Evolutionary conservation across 2,329 filamentous ascomycete species (phyloP).

Genomic region (Cladophialophora immunda): DNA sequence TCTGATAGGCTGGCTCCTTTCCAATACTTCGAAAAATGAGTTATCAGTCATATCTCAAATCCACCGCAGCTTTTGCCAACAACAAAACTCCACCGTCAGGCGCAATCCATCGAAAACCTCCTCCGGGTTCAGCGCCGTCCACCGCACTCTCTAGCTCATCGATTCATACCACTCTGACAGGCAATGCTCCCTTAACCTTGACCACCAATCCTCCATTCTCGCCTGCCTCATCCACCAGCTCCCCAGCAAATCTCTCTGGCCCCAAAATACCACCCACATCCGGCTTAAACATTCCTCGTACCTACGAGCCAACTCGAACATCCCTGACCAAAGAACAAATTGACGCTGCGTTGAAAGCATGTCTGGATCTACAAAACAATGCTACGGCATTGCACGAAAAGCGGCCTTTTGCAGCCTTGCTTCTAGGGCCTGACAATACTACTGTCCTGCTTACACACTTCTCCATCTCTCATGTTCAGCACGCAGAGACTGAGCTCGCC

Average conservation of each 20-base stretch:
- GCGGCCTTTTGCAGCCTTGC: slow-evolving; percentile 59
- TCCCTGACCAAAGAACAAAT: slow-evolving; percentile 52
- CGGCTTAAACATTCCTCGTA: not conserved
- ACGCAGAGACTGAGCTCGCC: slow-evolving; percentile 61
- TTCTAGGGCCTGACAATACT: slow-evolving; percentile 60
- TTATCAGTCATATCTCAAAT: slow-evolving; percentile 34
- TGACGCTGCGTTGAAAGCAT: slow-evolving; percentile 49
- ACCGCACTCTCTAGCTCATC: slow-evolving; percentile 20
- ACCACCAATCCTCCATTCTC: slow-evolving; percentile 19
- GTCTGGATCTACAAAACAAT: slow-evolving; percentile 54
- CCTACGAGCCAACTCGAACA: slow-evolving; percentile 7
- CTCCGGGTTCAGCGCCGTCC: slow-evolving; percentile 10
- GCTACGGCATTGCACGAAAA: slow-evolving; percentile 56
- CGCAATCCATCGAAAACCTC: slow-evolving; percentile 34
- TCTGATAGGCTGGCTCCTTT: not conserved
- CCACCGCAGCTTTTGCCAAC: slow-evolving; percentile 22
- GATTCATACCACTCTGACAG: slow-evolving; percentile 22
- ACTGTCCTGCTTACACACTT: slow-evolving; percentile 59
- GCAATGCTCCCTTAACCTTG: slow-evolving; percentile 20
- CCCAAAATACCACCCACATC: slow-evolving; percentile 8
- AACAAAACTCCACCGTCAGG: slow-evolving; percentile 28
- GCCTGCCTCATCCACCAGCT: slow-evolving; percentile 26
- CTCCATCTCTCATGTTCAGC: slow-evolving; percentile 62
- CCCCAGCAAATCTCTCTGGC: not conserved
- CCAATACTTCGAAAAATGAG: slow-evolving; percentile 24